Conservation (phyloP, 306 rosid species). For the Prinsepia uniflora region DNA sequence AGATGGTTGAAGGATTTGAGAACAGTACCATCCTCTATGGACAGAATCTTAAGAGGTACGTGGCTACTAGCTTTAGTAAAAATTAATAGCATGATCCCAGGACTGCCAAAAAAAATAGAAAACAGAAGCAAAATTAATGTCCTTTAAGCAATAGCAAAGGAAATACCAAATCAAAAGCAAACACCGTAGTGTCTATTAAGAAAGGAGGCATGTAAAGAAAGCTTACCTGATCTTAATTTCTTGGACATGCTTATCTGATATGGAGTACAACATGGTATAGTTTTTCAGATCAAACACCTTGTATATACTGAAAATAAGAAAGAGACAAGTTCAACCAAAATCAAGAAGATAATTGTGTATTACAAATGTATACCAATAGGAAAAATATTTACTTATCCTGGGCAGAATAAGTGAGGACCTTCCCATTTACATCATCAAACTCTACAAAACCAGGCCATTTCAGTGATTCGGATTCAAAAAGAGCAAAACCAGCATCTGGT, state of each 20-base stretch:
- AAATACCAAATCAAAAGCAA: not conserved
- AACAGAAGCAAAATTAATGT: not conserved
- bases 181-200: not conserved
- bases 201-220: not conserved
- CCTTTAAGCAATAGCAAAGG: not conserved
- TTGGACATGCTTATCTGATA: conserved; percentile 77
- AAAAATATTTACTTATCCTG: conserved; percentile 58
- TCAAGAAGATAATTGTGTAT: conserved; percentile 15
- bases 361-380: conserved; percentile 3
- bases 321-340: conserved; percentile 21
- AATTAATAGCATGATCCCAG: conserved; percentile 86
- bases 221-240: conserved; percentile 87
- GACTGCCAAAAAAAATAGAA: conserved; percentile 41
- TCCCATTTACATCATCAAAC: conserved; percentile 93
- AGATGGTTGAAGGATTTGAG: conserved; percentile 82
- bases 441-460: conserved; percentile 99
- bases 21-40: conserved; percentile 93
- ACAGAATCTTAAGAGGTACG: conserved; percentile 85
- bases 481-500: conserved; percentile 90
- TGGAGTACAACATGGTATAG: conserved; percentile 85
- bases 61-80: conserved; percentile 66
- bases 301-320: conserved; percentile 60
- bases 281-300: conserved; percentile 91
- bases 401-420: conserved; percentile 87
- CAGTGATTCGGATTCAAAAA: conserved; percentile 80